phyloP scores from a whole-genome alignment of 2,329 filamentous ascomycete species.

The Ophiocordyceps sinensis region DNA sequence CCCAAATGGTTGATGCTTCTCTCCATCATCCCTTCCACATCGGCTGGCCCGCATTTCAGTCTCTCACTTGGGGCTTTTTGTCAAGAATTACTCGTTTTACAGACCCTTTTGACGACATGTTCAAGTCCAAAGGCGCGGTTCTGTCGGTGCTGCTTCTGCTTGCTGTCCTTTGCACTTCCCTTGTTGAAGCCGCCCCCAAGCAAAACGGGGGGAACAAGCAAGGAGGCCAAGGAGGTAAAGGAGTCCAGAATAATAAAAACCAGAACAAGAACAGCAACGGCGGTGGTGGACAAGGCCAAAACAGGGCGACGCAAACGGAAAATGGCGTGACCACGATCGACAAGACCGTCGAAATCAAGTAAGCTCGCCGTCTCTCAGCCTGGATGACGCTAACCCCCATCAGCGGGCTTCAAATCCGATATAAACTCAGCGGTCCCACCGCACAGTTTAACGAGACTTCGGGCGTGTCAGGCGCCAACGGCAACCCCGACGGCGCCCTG shows the following conservation, averaged over 20 bases:
- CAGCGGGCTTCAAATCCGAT: slow-evolving; percentile 38
- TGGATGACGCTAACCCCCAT: neutral
- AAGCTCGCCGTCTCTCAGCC: slow-evolving; percentile 6
- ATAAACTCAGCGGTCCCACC: slow-evolving; percentile 39
- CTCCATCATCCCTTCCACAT: neutral
- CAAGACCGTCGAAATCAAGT: slow-evolving; percentile 39
- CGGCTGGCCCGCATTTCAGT: neutral
- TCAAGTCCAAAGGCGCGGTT: neutral
- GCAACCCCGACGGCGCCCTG: slow-evolving; percentile 19
- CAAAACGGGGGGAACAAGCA: too few relatives aligned
- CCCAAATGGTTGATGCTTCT: too few relatives aligned
- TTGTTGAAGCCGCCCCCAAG: slow-evolving; percentile 2
- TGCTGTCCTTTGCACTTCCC: neutral
- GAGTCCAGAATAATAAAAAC: too few relatives aligned
- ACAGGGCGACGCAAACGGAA: slow-evolving; percentile 20
- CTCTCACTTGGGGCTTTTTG: neutral
- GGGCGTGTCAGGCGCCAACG: slow-evolving; percentile 30
- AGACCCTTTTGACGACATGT: neutral
- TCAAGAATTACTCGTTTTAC: too few relatives aligned
- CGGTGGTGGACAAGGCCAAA: neutral
- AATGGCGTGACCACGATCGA: slow-evolving; percentile 43
- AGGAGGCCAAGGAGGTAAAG: too few relatives aligned
- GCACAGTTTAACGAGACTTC: slow-evolving; percentile 35
- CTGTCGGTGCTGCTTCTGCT: neutral
- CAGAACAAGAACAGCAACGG: neutral